Base-by-base conservation (phyloP, 306 rosid species). In the Mimosa bimucronata region DNA sequence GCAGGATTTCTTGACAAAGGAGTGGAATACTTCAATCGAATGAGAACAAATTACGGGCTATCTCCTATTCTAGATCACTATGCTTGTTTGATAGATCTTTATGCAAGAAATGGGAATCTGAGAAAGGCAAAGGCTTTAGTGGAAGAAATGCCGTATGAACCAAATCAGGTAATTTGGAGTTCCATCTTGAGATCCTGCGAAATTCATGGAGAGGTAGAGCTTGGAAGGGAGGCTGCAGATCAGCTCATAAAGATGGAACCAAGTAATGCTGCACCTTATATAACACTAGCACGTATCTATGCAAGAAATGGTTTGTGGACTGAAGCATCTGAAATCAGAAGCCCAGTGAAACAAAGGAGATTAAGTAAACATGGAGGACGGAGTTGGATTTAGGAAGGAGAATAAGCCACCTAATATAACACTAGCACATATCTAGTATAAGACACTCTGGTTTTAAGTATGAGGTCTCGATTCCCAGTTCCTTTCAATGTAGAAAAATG, bases 61-160 rank as follows among this genome's bases (percentile, higher is more conserved):
- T 74, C 69, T 77, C 93, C 92, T 75, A 77, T 80, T 77, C 79
- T 78, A 55, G 93, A 91, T 75, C 91, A 87, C 66, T 91, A 85
- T 83, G 93, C 90, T 77, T 89, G 93, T 87, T 81, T 89, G 88
- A 48, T 91, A 38, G 90, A 91, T 79, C 95, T 91, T n/a, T 84
- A 84, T 78, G 93, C 87, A 71, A 87, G 91, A 89, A 86, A 83
- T 30, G 91, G 91, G 65, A 78, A 86, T 70, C 64, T 91, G n/a
- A 81, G 74, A 45, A 88, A 88, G 80, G 92, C 89, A 23, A 82
- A 77, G 86, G 87, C 82, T 78, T 79, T 89, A 78, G 80, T 89
- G 84, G 87, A 82, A 58, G 77, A 83, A 82, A 91, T 86, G 92
- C 94, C 97, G 74, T 86, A 66, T 77, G 81, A 79, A 74, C 87